Percentiles rank a stretch among this genome's conserved stretches.
Evolutionary conservation across 1,284 basidiomycete genomes (phyloP).

Genomic region (Boletus semigastroideus): DNA sequence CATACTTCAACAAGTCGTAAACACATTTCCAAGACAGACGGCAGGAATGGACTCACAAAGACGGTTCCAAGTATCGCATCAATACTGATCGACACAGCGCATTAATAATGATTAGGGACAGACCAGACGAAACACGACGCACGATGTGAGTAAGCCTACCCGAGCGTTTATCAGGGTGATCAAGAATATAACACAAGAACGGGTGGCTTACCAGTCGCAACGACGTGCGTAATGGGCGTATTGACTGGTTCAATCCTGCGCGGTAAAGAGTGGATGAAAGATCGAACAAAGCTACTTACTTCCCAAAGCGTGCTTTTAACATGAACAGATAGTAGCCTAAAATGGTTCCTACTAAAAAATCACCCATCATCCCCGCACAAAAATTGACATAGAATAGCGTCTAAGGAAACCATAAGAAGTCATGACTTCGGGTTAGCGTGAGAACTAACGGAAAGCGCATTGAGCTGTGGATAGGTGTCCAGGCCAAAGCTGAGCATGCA

Average conservation of each 20-base stretch:
- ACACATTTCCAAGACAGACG: neutral
- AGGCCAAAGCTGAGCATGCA: conserved; percentile 36
- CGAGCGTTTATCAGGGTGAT: neutral
- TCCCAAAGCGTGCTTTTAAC: conserved; percentile 43
- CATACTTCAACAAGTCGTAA: conserved; percentile 34
- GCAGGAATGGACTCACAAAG: conserved; percentile 23
- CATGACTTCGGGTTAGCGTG: neutral
- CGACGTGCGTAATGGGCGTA: conserved; percentile 43
- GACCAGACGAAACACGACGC: neutral
- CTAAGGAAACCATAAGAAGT: conserved; percentile 26
- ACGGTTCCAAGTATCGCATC: conserved; percentile 46
- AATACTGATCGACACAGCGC: conserved; percentile 32
- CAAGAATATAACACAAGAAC: neutral
- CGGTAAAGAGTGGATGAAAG: neutral
- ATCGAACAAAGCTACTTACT: conserved; percentile 26
- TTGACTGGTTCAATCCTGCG: conserved; percentile 48
- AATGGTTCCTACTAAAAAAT: conserved; percentile 43
- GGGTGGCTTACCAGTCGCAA: conserved; percentile 43
- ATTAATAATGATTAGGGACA: neutral
- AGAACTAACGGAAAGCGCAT: conserved; percentile 36
- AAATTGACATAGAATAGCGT: conserved; percentile 43
- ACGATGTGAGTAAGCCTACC: conserved; percentile 17
- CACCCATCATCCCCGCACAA: conserved; percentile 39
- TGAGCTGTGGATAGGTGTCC: conserved; percentile 31
- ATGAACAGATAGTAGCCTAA: conserved; percentile 42